phyloP scores from a whole-genome alignment of 129 eudicot species.

The Flaveria robusta region DNA sequence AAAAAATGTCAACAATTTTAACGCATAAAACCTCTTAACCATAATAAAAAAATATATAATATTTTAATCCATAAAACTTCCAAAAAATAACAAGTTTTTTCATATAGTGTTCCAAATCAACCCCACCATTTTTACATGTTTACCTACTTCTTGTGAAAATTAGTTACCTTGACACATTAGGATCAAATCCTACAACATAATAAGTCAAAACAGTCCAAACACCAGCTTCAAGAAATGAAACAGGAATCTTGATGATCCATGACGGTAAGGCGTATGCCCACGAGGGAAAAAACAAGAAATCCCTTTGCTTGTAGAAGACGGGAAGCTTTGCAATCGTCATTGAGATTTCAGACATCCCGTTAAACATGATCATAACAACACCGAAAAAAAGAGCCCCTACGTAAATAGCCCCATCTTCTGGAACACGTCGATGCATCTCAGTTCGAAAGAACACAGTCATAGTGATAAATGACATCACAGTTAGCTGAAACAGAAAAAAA shows the following conservation, averaged over 20 bases:
- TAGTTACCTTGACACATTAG: conserved; percentile 63
- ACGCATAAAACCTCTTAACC: neutral
- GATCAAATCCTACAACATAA: conserved; percentile 76
- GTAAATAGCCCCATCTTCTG: conserved; percentile 50
- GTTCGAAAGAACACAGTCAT: conserved; percentile 72
- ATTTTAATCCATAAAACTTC: neutral
- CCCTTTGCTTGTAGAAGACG: conserved; percentile 77
- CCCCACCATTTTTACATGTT: neutral
- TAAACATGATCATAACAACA: conserved; percentile 44
- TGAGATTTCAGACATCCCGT: conserved; percentile 73
- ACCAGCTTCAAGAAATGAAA: conserved; percentile 58
- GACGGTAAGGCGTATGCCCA: conserved; percentile 80
- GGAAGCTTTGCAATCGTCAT: conserved; percentile 84
- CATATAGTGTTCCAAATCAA: neutral
- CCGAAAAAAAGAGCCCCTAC: conserved; percentile 57
- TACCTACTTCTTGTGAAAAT: too few relatives aligned
- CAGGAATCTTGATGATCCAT: conserved; percentile 72
- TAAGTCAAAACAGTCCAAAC: conserved; percentile 62
- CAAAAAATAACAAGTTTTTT: neutral
- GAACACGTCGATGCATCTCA: conserved; percentile 40
- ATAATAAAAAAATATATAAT: too few relatives aligned
- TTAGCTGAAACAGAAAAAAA: conserved; percentile 21
- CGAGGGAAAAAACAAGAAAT: conserved; percentile 71
- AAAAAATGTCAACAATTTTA: too few relatives aligned
- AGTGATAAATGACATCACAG: conserved; percentile 37